Evolutionary conservation across 176 grass and related monocot genomes (phyloP), one percentile per base, ranked within the genome.

Genomic region (Musa troglodytarum): DNA sequence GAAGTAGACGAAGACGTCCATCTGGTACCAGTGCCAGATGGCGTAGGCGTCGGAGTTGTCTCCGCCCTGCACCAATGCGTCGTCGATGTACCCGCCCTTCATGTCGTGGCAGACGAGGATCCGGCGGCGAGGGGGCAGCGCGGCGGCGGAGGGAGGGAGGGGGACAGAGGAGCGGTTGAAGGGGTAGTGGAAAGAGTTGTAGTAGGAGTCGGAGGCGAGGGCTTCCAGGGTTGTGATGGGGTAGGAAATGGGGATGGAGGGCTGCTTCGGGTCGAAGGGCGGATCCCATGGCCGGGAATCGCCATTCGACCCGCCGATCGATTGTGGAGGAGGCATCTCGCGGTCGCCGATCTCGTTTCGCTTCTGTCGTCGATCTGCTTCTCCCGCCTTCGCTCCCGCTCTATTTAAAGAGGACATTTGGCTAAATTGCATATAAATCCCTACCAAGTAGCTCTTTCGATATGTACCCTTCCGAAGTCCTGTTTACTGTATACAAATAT

Each of bases 1-100:
- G 86, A 98, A 98, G 86, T 98, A 93, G 16, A 98, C 86, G 87
- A 98, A 98, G 24, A 98, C 88, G 76, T 93, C 90, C 77, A 98
- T 79, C 75, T 91, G 85, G 81, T 89, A 72, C 90, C 94, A 98
- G 72, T 98, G 88, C 90, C 90, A 98, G 69, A 93, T 82, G 76
- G 84, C 86, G 85, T 93, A 93, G n/a, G 94, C 86, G 0, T 81
- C 90, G 8, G 77, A 80, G 72, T 98, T 77, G 72, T 8, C n/a
- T 0, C 82, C 86, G 4, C 94, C 90, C 76, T 98, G 94, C 72
- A 87, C 86, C 77, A 80, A 68, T 15, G 82, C 73, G 79, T 98
- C 90, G 75, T 91, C 78, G 70, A 63, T 76, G 82, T 98, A 98
- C 15, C 90, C 94, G 58, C 94, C 86, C 74, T 84, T 76, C 82